Evolutionary conservation across 2,329 filamentous ascomycete genomes (phyloP).

Genomic region (Blastomyces gilchristii): DNA sequence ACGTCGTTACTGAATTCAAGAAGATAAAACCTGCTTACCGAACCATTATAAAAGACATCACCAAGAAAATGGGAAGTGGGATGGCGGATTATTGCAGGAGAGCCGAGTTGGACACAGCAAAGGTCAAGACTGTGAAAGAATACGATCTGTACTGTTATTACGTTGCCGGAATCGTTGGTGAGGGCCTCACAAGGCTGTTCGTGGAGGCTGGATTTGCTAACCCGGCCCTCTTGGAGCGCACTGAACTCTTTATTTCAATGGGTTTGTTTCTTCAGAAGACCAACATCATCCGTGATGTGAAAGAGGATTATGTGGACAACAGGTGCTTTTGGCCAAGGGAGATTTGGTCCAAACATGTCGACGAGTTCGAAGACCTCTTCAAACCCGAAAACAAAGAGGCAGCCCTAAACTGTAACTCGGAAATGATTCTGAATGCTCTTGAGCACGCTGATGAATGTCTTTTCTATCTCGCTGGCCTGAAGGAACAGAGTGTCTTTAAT

Average conservation of each 20-base stretch:
- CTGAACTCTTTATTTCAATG: conserved; percentile 86
- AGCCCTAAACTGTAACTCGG: conserved; percentile 76
- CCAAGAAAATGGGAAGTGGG: conserved; percentile 88
- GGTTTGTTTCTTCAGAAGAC: conserved; percentile 95
- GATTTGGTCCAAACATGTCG: conserved; percentile 93
- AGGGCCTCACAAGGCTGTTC: conserved; percentile 83
- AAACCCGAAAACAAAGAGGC: conserved; percentile 65
- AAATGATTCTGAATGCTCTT: conserved; percentile 88
- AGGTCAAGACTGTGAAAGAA: conserved; percentile 72
- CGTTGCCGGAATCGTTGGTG: conserved; percentile 94
- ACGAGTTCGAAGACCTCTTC: conserved; percentile 82
- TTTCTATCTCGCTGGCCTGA: conserved; percentile 93
- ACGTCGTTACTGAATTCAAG: conserved; percentile 76
- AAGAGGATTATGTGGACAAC: conserved; percentile 78
- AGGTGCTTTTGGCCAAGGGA: conserved; percentile 91
- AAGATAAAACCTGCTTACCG: conserved; percentile 76
- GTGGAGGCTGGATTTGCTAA: conserved; percentile 81
- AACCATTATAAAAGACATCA: conserved; percentile 84
- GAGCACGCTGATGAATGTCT: conserved; percentile 83
- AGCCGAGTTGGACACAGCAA: conserved; percentile 61
- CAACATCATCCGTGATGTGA: conserved; percentile 94
- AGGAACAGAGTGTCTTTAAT: conserved; percentile 97
- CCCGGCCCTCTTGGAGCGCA: conserved; percentile 65
- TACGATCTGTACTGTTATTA: conserved; percentile 98
- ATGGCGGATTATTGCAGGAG: conserved; percentile 95